Conservation (phyloP, 768 basidiomycete genomes). For the Inosperma sp. region DNA sequence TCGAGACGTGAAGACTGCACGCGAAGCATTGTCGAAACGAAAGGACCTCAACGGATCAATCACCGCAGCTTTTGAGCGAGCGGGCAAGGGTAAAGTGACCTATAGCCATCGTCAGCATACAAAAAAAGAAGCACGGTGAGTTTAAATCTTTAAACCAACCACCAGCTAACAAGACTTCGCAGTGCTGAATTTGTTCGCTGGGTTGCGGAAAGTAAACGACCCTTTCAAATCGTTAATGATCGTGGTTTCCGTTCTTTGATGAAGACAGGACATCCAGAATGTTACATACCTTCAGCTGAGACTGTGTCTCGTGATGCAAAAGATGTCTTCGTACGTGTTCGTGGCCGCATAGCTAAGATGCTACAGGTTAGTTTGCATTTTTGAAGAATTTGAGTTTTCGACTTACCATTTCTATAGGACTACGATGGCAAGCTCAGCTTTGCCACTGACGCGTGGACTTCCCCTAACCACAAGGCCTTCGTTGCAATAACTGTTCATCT, state of each 20-base stretch:
- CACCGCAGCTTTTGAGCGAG: no score
- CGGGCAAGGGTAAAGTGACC: no score
- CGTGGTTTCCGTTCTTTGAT: constrained; percentile 28
- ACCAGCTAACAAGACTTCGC: not conserved
- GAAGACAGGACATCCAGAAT: no score
- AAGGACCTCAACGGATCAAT: constrained; percentile 20
- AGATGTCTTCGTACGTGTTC: not conserved
- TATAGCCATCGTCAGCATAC: constrained; percentile 23
- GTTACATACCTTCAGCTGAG: no score
- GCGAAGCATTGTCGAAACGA: constrained; percentile 18
- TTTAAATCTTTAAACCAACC: not conserved
- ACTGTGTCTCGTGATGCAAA: constrained; percentile 1
- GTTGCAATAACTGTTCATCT: no score
- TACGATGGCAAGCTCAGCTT: constrained; percentile 18
- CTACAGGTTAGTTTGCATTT: not conserved
- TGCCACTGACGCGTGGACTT: no score
- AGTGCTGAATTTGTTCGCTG: constrained; percentile 16
- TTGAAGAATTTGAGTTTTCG: constrained; percentile 8
- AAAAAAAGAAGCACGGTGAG: constrained; percentile 22
- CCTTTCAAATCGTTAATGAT: constrained; percentile 32
- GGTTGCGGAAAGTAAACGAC: no score
- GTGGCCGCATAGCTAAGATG: not conserved
- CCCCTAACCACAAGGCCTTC: no score
- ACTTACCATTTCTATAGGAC: constrained; percentile 33
- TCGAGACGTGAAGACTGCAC: constrained; percentile 9